Base-by-base conservation (phyloP, 257 asterid genomes). In the Knoxia roxburghii region DNA sequence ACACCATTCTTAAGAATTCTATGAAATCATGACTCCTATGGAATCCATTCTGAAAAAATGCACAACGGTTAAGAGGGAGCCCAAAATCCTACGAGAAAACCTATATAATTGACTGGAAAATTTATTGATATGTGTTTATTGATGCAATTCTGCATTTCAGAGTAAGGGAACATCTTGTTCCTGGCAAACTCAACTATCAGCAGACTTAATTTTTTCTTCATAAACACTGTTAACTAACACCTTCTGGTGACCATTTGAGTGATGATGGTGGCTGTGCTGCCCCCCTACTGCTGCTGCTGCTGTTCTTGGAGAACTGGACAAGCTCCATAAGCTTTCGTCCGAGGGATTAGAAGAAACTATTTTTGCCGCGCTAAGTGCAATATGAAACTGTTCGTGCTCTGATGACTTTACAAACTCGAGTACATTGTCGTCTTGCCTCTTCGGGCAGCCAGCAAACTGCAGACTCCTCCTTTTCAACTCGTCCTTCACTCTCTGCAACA, bases 401-500 rank as follows among this genome's bases (percentile, higher is more conserved):
- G 33, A 30, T 61, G 91, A 84, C 79, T 82, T 88, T 69, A 65
- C 65, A 50, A 80, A 83, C 21, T 71, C 79, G 32, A 81, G 62
- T 24, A 73, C 76, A 68, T 62, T 73, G 2, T 77, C 77, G 2
- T 77, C 77, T 71, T 56, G 74, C 56, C 58, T 63, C 63, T 69
- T 83, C 43, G 54, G 70, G 64, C 65, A 45, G 64, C 68, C 77
- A 32, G 41, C 32, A 39, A 55, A 26, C 39, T 78, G 78, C 55
- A 66, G 46, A 77, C 81, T 77, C 82, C 74, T 85, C 68, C 64
- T 74, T 48, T 80, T 78, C 78, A 87, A 74, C 76, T 85, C 95
- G 41, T 86, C 88, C 79, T 83, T 84, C 48, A 89, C 89, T 72
- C 79, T 80, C 98, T 91, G 84, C 67, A 76, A 72, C 13, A 62